Evolutionary conservation across 2,329 filamentous ascomycete species (phyloP).

Genomic region (Blumeria graminis): DNA sequence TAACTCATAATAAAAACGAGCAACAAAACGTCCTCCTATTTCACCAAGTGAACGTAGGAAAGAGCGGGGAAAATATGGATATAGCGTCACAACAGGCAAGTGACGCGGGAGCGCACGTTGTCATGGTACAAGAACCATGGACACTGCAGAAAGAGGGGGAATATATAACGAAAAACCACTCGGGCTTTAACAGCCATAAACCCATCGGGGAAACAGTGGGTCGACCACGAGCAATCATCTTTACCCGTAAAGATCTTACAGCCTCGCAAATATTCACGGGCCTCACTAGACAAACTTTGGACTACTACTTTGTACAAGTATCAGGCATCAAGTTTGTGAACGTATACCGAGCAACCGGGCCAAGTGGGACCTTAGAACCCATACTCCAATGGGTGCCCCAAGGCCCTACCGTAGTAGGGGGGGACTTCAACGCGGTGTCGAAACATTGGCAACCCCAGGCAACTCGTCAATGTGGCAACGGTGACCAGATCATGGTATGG

Average conservation of each 20-base stretch:
- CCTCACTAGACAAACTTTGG: not conserved
- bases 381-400: not conserved
- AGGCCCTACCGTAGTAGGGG: too few species aligned
- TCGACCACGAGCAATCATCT: not conserved
- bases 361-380: not conserved
- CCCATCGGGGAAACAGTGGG: not conserved
- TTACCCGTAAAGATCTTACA: not conserved
- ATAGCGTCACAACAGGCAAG: not conserved
- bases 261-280: not conserved
- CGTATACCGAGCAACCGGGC: not conserved
- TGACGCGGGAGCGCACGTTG: not conserved
- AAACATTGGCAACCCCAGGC: too few species aligned
- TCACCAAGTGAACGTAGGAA: too few species aligned
- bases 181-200: not conserved
- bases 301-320: not conserved
- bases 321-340: not conserved
- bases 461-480: too few species aligned
- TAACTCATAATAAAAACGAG: too few species aligned
- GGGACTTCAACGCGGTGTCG: too few species aligned
- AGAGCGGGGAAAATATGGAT: too few species aligned
- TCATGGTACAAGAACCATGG: not conserved
- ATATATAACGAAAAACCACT: not conserved
- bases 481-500: too few species aligned
- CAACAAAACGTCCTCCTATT: too few species aligned
- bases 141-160: not conserved